Evolutionary conservation across 768 basidiomycete species (phyloP).

Genomic region (Xerocomellus intermedius): DNA sequence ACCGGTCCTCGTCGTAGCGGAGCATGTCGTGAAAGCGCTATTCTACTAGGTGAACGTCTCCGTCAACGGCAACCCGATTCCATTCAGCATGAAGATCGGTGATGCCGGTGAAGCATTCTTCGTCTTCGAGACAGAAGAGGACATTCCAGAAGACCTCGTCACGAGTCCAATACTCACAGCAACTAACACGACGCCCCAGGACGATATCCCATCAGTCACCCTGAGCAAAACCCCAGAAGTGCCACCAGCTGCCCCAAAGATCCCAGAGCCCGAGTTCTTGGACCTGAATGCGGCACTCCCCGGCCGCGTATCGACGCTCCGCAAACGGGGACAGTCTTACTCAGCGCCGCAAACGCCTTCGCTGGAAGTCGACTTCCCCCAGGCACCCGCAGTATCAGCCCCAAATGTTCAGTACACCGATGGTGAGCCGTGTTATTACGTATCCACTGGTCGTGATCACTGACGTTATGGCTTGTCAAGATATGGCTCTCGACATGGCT

Average conservation of each 20-base stretch:
- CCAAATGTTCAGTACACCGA: constrained; percentile 64
- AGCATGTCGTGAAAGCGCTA: not conserved
- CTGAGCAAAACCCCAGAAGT: constrained; percentile 17
- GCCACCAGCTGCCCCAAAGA: constrained; percentile 12
- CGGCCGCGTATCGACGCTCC: constrained; percentile 17
- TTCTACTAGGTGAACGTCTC: constrained; percentile 75
- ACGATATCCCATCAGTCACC: constrained; percentile 28
- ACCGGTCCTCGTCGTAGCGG: not conserved
- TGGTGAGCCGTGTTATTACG: constrained; percentile 36
- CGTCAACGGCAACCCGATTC: constrained; percentile 82
- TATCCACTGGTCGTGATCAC: not conserved
- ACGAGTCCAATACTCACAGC: constrained; percentile 88
- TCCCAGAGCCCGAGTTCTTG: constrained; percentile 75
- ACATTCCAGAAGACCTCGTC: constrained; percentile 89
- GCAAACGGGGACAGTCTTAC: constrained; percentile 24
- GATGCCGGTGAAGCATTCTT: constrained; percentile 99
- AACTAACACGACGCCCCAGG: constrained; percentile 36
- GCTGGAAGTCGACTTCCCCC: constrained; percentile 43
- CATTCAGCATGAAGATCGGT: constrained; percentile 97
- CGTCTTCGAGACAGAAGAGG: constrained; percentile 94
- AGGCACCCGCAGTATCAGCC: constrained; percentile 42
- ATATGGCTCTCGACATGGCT: constrained; percentile 76
- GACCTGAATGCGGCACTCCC: constrained; percentile 62
- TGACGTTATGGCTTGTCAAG: constrained; percentile 35
- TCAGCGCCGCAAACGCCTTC: constrained; percentile 33